phyloP scores from a whole-genome alignment of 1,139 yeast species.

The Pichia inconspicua region DNA sequence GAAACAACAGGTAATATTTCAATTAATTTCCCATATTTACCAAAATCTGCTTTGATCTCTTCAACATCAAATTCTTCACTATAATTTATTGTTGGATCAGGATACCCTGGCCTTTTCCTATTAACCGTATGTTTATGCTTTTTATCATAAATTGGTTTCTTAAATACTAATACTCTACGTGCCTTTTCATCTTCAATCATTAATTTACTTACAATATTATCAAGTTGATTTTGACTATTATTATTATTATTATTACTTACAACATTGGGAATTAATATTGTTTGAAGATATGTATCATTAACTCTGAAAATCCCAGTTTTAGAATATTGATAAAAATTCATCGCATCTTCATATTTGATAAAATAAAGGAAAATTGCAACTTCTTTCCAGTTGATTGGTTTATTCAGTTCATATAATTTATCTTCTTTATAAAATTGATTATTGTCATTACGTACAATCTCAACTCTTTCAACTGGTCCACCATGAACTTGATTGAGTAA shows the following conservation, averaged over 20 bases:
- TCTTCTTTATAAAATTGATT: constrained; percentile 7
- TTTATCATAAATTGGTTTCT: constrained; percentile 22
- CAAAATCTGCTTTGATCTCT: constrained; percentile 44
- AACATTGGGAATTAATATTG: constrained; percentile 25
- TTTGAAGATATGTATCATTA: constrained; percentile 46
- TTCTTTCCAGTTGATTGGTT: constrained; percentile 20
- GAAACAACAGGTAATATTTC: constrained; percentile 65
- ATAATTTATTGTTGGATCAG: constrained; percentile 29
- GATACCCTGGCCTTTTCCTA: constrained; percentile 19
- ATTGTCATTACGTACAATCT: constrained; percentile 15
- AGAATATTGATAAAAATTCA: constrained; percentile 46
- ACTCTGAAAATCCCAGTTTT: constrained; percentile 50
- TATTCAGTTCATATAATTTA: constrained; percentile 3
- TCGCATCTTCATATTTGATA: constrained; percentile 47
- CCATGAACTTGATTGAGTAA: constrained; percentile 58
- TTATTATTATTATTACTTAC: constrained; percentile 3
- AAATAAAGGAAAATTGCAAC: constrained; percentile 44
- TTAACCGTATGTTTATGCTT: constrained; percentile 3
- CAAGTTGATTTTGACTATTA: neutral
- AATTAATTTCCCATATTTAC: constrained; percentile 50
- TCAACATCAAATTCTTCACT: constrained; percentile 31
- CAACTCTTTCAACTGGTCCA: constrained; percentile 61
- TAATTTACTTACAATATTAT: constrained; percentile 4
- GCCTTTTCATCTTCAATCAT: constrained; percentile 24
- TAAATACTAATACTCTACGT: constrained; percentile 26